Conservation (phyloP, 2,329 filamentous ascomycete species). For the Beauveria asiatica region DNA sequence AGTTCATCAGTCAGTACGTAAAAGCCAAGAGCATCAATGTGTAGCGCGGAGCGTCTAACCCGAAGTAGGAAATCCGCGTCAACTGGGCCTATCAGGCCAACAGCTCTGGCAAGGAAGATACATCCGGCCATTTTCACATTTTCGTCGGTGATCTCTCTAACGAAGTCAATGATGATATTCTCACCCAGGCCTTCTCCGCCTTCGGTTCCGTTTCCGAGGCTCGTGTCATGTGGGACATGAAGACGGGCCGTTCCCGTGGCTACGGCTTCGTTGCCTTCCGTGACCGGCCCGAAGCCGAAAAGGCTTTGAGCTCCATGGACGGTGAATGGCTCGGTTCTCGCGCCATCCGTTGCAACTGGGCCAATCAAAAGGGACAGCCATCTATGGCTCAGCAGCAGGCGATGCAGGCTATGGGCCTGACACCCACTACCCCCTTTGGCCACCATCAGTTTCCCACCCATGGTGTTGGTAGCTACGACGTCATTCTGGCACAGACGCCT, state of each 20-base stretch:
- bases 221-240: constrained; percentile 99
- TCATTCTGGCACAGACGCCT: constrained; percentile 90
- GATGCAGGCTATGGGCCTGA: constrained; percentile 97
- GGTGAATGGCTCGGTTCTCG: constrained; percentile 98
- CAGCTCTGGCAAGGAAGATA: constrained; percentile 89
- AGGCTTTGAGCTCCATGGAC: constrained; percentile 95
- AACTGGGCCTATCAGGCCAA: constrained; percentile 99
- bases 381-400: constrained; percentile 97
- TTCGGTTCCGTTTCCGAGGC: constrained; percentile 96
- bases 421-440: constrained; percentile 89
- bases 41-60: constrained; percentile 17
- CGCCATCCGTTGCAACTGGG: constrained; percentile 99
- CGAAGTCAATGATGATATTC: constrained; percentile 94
- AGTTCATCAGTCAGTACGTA: constrained; percentile 83
- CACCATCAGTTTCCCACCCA: constrained; percentile 98
- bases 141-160: constrained; percentile 97
- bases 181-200: constrained; percentile 87
- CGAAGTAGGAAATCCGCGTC: constrained; percentile 80
- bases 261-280: constrained; percentile 98
- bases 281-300: constrained; percentile 87
- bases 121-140: constrained; percentile 96
- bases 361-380: constrained; percentile 99
- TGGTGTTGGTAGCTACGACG: constrained; percentile 93
- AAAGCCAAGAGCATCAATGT: not conserved
- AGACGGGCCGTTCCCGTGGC: constrained; percentile 92